Conservation (phyloP, 2,329 filamentous ascomycete genomes). For the Fusarium sp. region DNA sequence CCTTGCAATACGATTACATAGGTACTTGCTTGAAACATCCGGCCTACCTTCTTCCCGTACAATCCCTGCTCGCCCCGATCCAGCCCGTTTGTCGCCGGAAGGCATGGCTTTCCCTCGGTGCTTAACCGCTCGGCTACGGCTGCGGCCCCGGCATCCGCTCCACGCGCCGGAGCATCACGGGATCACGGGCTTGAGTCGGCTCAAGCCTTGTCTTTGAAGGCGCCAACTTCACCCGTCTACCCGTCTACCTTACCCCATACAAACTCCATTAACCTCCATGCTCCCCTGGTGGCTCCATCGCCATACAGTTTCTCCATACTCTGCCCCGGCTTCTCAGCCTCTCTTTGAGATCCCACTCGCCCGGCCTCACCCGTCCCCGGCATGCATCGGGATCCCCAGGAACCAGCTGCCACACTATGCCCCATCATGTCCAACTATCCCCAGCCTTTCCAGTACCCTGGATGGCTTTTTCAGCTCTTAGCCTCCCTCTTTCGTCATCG, state of each 20-base stretch:
- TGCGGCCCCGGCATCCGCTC: slow-evolving; percentile 40
- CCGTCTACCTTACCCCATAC: slow-evolving; percentile 30
- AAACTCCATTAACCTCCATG: slow-evolving; percentile 23
- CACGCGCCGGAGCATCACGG: slow-evolving; percentile 47
- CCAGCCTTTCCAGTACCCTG: slow-evolving; percentile 13
- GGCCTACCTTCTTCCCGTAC: slow-evolving; percentile 22
- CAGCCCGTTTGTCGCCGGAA: slow-evolving; percentile 42
- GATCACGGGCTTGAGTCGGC: slow-evolving; percentile 45
- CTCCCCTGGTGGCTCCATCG: slow-evolving; percentile 30
- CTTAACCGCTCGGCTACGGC: slow-evolving; percentile 45
- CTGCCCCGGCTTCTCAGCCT: slow-evolving; percentile 45
- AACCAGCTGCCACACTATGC: slow-evolving; percentile 34
- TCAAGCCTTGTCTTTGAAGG: slow-evolving; percentile 39
- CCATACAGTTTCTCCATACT: slow-evolving; percentile 34
- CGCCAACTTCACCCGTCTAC: slow-evolving; percentile 26
- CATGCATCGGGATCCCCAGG: slow-evolving; percentile 47
- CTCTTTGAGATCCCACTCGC: slow-evolving; percentile 40
- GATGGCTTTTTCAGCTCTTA: slow-evolving; percentile 26
- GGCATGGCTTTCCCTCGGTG: slow-evolving; percentile 15
- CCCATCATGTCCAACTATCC: slow-evolving; percentile 26
- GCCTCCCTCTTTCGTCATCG: slow-evolving; percentile 36
- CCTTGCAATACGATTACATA: slow-evolving; percentile 26
- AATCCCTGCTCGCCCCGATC: slow-evolving; percentile 42
- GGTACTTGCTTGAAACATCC: slow-evolving; percentile 10
- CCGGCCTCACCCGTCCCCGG: slow-evolving; percentile 44